Evolutionary conservation across 805 yeast species (phyloP), one percentile per base, ranked within the genome.

Genomic region (Wickerhamia fluorescens): DNA sequence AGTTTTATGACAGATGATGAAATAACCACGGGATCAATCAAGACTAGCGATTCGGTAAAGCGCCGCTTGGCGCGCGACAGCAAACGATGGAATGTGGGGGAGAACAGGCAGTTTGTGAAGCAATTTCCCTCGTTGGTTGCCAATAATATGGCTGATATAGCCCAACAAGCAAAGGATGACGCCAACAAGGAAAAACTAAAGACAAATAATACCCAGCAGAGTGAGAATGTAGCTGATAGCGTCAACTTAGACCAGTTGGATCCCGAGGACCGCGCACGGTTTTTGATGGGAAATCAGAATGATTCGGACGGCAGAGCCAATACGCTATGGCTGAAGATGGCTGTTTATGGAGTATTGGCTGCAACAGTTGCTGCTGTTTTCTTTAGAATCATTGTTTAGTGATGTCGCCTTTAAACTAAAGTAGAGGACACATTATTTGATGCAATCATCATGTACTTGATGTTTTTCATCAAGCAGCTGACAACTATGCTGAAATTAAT

Each of bases 1-100:
- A 84, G 95, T 50, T 88, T 88, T 47, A 88, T 88, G 97, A 85
- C 94, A 1, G 79, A 92, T 7, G 73, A 73, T 35, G 96, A 88
- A 42, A 59, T 71, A 15, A 84, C 96, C 2, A 79, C 95, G 0
- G 96, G 96, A 0, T 76, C 89, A 6, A 74, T 87, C 8, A 61
- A 56, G 6, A 74, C 95, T 1, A 68, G 79, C 7, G 81, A 71
- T 11, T 60, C 56, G 11, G 69, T 70, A 15, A 79, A 77, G 61
- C 58, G 57, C 18, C 58, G 58, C 26, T 61, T 72, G 34, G 94
- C 95, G 3, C 53, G 44, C 16, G 70, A 67, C 23, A 75, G 88
- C 30, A 67, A 68, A 40, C 60, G 59, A 15, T 87, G 77, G 70
- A 78, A 80, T 48, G 58, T 65, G 5, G 52, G 51, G 14, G 63